Evolutionary conservation across 2,329 filamentous ascomycete genomes (phyloP).

Genomic region (Hypoxylon sp.): DNA sequence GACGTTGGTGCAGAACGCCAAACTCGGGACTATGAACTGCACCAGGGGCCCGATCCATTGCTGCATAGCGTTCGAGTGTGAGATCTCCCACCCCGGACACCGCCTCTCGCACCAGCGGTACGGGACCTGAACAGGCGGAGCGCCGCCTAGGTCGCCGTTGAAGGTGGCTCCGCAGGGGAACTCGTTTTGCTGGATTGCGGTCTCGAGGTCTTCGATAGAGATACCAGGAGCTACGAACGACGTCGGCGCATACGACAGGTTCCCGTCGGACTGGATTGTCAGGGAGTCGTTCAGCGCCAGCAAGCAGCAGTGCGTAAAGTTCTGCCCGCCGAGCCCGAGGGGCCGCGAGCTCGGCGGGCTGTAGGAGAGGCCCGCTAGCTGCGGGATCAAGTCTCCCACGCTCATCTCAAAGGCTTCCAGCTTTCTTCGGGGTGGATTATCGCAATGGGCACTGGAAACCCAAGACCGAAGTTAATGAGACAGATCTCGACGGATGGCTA

Average conservation of each 20-base stretch:
- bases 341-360: slow-evolving; percentile 34
- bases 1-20: slow-evolving; percentile 54
- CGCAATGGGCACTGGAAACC: too few species aligned
- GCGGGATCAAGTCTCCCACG: slow-evolving; percentile 44
- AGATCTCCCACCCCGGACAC: slow-evolving; percentile 52
- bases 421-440: not conserved
- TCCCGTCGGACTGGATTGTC: slow-evolving; percentile 33
- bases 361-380: slow-evolving; percentile 42
- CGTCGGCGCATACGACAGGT: slow-evolving; percentile 42
- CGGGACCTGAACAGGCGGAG: slow-evolving; percentile 46
- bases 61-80: slow-evolving; percentile 43
- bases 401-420: slow-evolving; percentile 10
- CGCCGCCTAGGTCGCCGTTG: slow-evolving; percentile 40
- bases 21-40: slow-evolving; percentile 53
- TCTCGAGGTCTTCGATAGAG: slow-evolving; percentile 37
- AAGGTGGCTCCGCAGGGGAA: slow-evolving; percentile 50
- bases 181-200: slow-evolving; percentile 33
- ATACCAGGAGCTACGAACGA: slow-evolving; percentile 46
- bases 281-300: slow-evolving; percentile 48
- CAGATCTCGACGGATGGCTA: not conserved
- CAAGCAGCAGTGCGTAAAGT: slow-evolving; percentile 51
- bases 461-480: too few species aligned
- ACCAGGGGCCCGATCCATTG: slow-evolving; percentile 54
- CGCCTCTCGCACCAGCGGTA: slow-evolving; percentile 49
- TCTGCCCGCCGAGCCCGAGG: slow-evolving; percentile 45